These are phyloP conservation scores for Hypoxylon intermedium DNA, from an alignment of 495 filamentous ascomycete species.

Conservation along the genomic window DNA sequence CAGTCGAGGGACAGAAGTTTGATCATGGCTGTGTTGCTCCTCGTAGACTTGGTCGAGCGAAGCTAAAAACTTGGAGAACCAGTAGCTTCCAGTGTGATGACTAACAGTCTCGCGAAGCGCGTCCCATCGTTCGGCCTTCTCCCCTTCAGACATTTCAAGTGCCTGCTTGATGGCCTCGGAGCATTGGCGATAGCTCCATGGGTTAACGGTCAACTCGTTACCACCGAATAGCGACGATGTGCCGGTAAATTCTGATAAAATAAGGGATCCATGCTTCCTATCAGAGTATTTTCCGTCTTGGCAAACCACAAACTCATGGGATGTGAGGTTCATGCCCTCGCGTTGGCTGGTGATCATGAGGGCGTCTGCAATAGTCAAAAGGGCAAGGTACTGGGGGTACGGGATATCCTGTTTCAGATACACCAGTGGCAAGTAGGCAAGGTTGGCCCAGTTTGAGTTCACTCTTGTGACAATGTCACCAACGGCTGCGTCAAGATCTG, in stretches of 20 bases:
- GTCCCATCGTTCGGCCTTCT: slow-evolving; percentile 76
- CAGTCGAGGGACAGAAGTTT: slow-evolving; percentile 82
- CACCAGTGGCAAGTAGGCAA: slow-evolving; percentile 89
- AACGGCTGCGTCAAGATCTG: slow-evolving; percentile 83
- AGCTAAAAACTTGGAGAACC: slow-evolving; percentile 76
- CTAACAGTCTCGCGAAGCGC: slow-evolving; percentile 76
- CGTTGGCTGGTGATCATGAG: slow-evolving; percentile 92
- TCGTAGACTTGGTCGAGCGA: slow-evolving; percentile 75
- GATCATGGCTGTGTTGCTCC: slow-evolving; percentile 81
- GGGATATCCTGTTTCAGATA: slow-evolving; percentile 93
- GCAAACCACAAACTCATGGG: slow-evolving; percentile 90
- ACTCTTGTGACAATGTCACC: slow-evolving; percentile 92
- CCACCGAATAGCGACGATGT: slow-evolving; percentile 83
- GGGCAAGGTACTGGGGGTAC: slow-evolving; percentile 86
- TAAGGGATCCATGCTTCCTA: slow-evolving; percentile 84
- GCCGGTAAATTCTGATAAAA: slow-evolving; percentile 92
- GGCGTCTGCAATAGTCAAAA: slow-evolving; percentile 85
- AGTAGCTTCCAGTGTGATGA: slow-evolving; percentile 80
- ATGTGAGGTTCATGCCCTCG: slow-evolving; percentile 94
- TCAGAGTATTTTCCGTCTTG: slow-evolving; percentile 80
- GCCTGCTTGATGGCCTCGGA: slow-evolving; percentile 82
- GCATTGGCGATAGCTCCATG: slow-evolving; percentile 89
- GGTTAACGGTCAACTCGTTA: slow-evolving; percentile 82
- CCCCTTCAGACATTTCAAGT: slow-evolving; percentile 73
- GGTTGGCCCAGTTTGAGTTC: slow-evolving; percentile 83